Evolutionary conservation across 2,329 filamentous ascomycete species (phyloP), one percentile per base, ranked within the genome.

Genomic region (Fusarium tricinctum): DNA sequence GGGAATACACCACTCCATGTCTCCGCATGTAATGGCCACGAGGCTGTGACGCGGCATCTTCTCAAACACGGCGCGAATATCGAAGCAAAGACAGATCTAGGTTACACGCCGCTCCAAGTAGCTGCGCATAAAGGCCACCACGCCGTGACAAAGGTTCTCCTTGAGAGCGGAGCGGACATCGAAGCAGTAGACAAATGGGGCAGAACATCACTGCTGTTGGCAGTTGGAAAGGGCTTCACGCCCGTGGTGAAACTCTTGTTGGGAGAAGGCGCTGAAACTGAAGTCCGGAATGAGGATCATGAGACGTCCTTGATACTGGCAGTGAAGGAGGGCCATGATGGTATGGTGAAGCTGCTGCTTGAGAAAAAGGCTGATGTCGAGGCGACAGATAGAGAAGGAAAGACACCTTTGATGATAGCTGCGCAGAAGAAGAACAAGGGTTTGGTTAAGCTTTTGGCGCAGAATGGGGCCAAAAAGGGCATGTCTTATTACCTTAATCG

Each of bases 351-450:
- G 15, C 8, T 35, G 8, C 14, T 35, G 14, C 20, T 43, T 23
- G 40, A 43, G 20, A 43, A 43, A 19, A 19, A 19, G 20, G 40
- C 40, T 9, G 5, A 55, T 19, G 3, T 14, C 4, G 9, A 42
- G 5, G 17, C 23, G 17, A 19, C 15, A 9, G 23, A 42, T 14
- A 4, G 2, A 1, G 0, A 17, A 6, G 52, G 44, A 3, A 8
- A 2, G 2, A 19, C 19, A 1, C 22, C 33, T 13, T 20, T 56
- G n/a, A n/a, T 3, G 8, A 20, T 19, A 17, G 53, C 54, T 5
- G 0, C 0, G 13, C 6, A 2, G 6, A 12, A 6, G 1, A 0
- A 1, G 8, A 3, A 45, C 3, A 19, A 8, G 1, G 3, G 6
- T 19, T 4, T 35, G 4, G 13, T 44, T 2, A 13, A 53, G 19